Evolutionary conservation across 768 basidiomycete species (phyloP), one percentile per base, ranked within the genome.

Genomic region (Mycena chlorophos): DNA sequence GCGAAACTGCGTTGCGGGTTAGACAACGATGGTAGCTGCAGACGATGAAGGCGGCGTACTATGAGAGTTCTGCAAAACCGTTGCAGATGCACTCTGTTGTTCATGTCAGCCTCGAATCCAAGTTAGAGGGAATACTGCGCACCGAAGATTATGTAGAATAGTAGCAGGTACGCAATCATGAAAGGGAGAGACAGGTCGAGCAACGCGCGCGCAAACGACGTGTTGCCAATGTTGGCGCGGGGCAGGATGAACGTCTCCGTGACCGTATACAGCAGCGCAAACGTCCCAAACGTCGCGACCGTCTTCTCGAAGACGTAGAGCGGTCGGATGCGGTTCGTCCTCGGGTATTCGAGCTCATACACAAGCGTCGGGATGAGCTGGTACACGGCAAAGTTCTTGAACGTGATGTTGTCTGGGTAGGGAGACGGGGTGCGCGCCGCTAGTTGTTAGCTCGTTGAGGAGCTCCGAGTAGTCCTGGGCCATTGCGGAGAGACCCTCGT

Each of bases 171-270:
- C 34, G 91, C 84, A 29, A 96, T 80, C 93, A 94, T 94, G 70
- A 96, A 95, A 1, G 96, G 96, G 26, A 98, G 71, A 1, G 94
- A 86, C 14, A 98, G 78, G 68, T 98, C 92, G 43, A 98, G 75
- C 34, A 95, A 74, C 2, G 86, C 86, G 27, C 85, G 83, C 22
- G 45, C 45, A 60, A 85, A 74, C 68, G 93, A 89, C 1, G 88
- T 87, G 63, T 89, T 85, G 46, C 85, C 81, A 1, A 77, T 73
- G 3, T 77, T 82, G 3, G 89, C 86, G 56, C 86, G 84, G 1
- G 96, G 95, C 37, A 95, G 75, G 69, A 99, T 98, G 66, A 94
- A 94, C 43, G 87, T 90, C 69, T 98, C 97, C 23, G 94, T 94
- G 51, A 95, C 85, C n/a, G 86, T 86, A 65, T 92, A 91, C 39